Conservation (phyloP, 441 rosid species). For the Aleurites moluccanus region DNA sequence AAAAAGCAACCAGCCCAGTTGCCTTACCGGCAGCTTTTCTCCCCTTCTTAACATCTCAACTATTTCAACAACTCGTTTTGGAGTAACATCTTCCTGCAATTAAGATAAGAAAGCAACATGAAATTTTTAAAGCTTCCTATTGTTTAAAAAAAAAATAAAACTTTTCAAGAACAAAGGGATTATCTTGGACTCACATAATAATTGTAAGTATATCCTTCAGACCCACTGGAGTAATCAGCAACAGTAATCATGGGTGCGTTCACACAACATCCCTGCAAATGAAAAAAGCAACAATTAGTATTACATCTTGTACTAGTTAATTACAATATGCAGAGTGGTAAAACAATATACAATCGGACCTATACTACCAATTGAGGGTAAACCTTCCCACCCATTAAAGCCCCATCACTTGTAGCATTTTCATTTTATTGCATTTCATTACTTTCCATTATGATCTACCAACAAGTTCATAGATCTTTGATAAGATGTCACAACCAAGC, state of each 20-base stretch:
- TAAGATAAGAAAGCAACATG: slow-evolving; percentile 24
- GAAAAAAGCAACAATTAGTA: slow-evolving; percentile 20
- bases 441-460: neutral
- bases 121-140: slow-evolving; percentile 3
- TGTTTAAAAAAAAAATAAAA: slow-evolving; percentile 5
- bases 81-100: slow-evolving; percentile 94
- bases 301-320: slow-evolving; percentile 8
- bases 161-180: slow-evolving; percentile 8
- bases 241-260: slow-evolving; percentile 99
- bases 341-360: neutral
- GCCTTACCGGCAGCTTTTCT: slow-evolving; percentile 83
- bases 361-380: no score
- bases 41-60: slow-evolving; percentile 88
- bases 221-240: slow-evolving; percentile 93
- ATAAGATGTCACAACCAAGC: neutral
- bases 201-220: slow-evolving; percentile 95
- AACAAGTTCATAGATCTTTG: neutral
- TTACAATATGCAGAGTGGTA: neutral
- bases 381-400: neutral
- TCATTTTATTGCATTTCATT: neutral
- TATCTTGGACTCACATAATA: slow-evolving; percentile 62
- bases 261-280: slow-evolving; percentile 89
- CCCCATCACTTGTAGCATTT: neutral
- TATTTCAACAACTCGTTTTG: slow-evolving; percentile 85
- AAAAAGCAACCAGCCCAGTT: neutral